phyloP scores from a whole-genome alignment of 306 rosid species.

The Vigna angularis region DNA sequence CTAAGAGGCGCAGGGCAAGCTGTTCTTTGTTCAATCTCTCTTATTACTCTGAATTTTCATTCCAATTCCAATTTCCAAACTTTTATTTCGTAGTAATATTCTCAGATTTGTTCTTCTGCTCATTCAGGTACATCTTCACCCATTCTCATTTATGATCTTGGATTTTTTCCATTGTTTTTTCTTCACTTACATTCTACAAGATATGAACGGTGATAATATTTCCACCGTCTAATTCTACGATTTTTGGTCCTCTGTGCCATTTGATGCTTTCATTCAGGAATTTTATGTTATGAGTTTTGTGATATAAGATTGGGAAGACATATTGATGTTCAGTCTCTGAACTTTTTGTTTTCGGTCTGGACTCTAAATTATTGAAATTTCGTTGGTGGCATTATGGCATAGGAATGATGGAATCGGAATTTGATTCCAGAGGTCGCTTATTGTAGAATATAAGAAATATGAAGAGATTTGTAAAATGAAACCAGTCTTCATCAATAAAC shows the following conservation, averaged over 20 bases:
- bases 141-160: background rate
- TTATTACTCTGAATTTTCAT: conserved; percentile 27
- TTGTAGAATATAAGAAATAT: background rate
- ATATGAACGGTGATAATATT: background rate
- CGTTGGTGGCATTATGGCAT: background rate
- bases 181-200: background rate
- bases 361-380: background rate
- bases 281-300: background rate
- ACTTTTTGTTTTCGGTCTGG: background rate
- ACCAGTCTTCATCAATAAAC: background rate
- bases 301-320: background rate
- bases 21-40: conserved; percentile 17
- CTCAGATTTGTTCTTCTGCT: conserved; percentile 35
- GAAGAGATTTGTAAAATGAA: background rate
- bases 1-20: background rate
- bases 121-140: conserved; percentile 34
- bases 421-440: background rate
- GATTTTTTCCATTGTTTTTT: background rate
- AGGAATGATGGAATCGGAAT: background rate
- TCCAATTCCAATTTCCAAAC: conserved; percentile 23
- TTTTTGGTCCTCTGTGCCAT: conserved; percentile 15
- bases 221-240: background rate
- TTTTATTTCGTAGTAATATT: background rate
- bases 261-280: background rate
- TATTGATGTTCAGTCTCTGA: background rate